Conservation (phyloP, 2,329 filamentous ascomycete species). For the Fonsecaea monophora region DNA sequence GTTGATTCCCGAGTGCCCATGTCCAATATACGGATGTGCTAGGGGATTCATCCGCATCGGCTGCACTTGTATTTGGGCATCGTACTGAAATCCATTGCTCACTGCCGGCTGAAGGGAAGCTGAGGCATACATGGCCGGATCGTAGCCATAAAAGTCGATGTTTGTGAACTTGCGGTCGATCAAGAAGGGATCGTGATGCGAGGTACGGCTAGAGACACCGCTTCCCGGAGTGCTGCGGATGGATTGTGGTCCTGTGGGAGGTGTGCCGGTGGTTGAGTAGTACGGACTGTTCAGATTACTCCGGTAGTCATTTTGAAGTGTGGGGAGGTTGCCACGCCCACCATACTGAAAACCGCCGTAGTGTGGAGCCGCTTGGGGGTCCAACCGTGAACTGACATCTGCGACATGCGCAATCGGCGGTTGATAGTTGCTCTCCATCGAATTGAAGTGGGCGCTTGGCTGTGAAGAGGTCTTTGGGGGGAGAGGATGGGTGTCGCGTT, state of each 20-base stretch:
- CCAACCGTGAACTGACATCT: conserved; percentile 44
- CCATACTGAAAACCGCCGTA: conserved; percentile 51
- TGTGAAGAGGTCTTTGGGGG: conserved; percentile 14
- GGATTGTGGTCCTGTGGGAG: conserved; percentile 47
- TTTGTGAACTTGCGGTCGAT: conserved; percentile 59
- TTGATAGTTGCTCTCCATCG: conserved; percentile 42
- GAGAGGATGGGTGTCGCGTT: conserved; percentile 11
- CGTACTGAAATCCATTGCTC: conserved; percentile 43
- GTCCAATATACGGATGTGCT: conserved; percentile 48
- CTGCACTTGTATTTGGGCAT: conserved; percentile 45
- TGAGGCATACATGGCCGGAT: conserved; percentile 28
- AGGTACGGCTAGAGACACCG: conserved; percentile 47
- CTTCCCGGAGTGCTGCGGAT: conserved; percentile 54
- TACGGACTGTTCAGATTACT: conserved; percentile 54
- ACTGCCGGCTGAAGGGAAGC: conserved; percentile 41
- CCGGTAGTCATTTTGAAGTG: conserved; percentile 54
- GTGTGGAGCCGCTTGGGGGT: conserved; percentile 43
- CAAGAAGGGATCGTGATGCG: conserved; percentile 53
- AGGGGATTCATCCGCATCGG: conserved; percentile 45
- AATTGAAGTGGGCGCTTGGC: conserved; percentile 41
- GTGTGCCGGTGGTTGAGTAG: conserved; percentile 55
- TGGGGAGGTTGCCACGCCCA: conserved; percentile 54
- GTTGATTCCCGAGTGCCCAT: conserved; percentile 34
- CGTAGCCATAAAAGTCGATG: conserved; percentile 45
- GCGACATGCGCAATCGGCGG: conserved; percentile 40